Evolutionary conservation across 2,329 filamentous ascomycete genomes (phyloP).

Genomic region (Cryoendolithus antarcticus): DNA sequence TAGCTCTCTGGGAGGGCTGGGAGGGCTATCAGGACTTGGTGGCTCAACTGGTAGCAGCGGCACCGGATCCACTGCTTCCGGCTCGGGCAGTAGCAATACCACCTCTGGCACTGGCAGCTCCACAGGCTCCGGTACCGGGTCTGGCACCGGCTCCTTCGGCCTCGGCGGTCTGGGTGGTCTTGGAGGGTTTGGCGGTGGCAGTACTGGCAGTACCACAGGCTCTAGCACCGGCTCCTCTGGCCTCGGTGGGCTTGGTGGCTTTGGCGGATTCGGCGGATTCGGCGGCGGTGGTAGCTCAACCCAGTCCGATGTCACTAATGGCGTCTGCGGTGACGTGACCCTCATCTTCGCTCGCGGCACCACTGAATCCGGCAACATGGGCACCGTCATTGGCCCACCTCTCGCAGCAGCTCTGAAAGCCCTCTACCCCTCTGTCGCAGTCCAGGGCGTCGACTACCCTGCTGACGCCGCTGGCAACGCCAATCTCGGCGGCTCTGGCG

Average conservation of each 20-base stretch:
- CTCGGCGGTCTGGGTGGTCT: no score
- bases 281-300: slow-evolving; percentile 2
- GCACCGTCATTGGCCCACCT: slow-evolving; percentile 36
- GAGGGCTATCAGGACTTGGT: no score
- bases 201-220: no score
- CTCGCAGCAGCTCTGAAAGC: slow-evolving; percentile 33
- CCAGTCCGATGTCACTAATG: slow-evolving; percentile 10
- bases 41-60: no score
- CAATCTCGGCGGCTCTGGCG: slow-evolving; percentile 14
- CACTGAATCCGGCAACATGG: slow-evolving; percentile 41
- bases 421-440: slow-evolving; percentile 1
- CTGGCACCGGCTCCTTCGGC: no score
- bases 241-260: slow-evolving; percentile 6
- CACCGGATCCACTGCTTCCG: no score
- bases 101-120: no score
- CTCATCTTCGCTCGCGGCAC: slow-evolving; percentile 49
- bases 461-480: slow-evolving; percentile 13
- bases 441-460: slow-evolving; percentile 17
- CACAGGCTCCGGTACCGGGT: no score
- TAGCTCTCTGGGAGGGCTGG: no score
- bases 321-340: slow-evolving; percentile 34
- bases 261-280: slow-evolving; percentile 20
- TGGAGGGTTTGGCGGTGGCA: no score
- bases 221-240: no score
- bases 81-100: no score